These are phyloP conservation scores for Solanum peruvianum DNA, from an alignment of 257 asterid genomes.

Conservation along the genomic window DNA sequence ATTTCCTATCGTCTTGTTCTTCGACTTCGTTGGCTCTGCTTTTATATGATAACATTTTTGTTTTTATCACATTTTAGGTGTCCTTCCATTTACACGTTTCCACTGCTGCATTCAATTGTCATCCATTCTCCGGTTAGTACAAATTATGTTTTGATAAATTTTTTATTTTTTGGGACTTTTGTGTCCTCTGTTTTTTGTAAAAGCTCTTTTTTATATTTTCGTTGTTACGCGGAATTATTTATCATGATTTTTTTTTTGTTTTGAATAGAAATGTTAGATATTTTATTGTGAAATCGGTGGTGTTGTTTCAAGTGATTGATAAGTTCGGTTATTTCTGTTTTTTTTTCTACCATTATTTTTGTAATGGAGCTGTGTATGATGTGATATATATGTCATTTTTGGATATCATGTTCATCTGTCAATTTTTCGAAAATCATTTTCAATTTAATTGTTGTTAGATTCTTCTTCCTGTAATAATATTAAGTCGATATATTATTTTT, in stretches of 20 bases:
- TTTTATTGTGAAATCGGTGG: background rate
- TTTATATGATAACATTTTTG: background rate
- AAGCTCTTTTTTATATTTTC: background rate
- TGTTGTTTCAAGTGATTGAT: constrained; percentile 4
- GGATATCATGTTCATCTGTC: background rate
- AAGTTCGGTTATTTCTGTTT: constrained; percentile 27
- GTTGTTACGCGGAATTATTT: background rate
- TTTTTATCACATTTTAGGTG: background rate
- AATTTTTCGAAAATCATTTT: constrained; percentile 9
- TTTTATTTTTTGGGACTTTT: background rate
- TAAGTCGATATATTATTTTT: background rate
- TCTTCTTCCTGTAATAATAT: background rate
- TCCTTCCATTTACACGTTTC: background rate
- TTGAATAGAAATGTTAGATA: background rate
- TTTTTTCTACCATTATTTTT: constrained; percentile 11
- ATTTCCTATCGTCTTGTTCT: background rate
- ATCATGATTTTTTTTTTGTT: background rate
- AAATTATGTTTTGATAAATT: background rate
- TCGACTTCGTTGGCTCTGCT: background rate
- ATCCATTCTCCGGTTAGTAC: background rate
- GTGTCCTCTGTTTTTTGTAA: background rate
- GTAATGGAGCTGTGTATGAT: constrained; percentile 18
- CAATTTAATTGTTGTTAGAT: constrained; percentile 3
- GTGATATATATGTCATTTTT: constrained; percentile 11
- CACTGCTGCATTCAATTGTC: background rate